Evolutionary conservation across 257 asterid species (phyloP).

Genomic region (Thymus quinquecostatus): DNA sequence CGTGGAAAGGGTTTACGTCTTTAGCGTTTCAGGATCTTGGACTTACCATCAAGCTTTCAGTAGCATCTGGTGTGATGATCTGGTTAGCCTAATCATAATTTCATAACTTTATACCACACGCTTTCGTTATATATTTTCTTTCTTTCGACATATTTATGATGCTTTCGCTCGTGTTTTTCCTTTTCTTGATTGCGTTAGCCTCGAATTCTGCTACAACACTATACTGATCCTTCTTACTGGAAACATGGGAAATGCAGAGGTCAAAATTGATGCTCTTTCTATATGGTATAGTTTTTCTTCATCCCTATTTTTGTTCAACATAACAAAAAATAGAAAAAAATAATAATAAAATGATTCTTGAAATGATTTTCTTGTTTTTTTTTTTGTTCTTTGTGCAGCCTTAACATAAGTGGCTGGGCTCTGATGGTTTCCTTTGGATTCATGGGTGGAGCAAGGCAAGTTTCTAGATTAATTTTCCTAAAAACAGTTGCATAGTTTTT

Average conservation of each 20-base stretch:
- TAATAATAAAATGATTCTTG: no score
- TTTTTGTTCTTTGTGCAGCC: constrained; percentile 39
- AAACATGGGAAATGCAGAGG: constrained; percentile 60
- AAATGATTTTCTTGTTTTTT: no score
- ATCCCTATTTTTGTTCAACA: not conserved
- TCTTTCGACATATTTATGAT: no score
- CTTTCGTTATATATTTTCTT: no score
- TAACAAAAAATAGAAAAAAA: no score
- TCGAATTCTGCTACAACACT: constrained; percentile 68
- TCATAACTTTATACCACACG: not conserved
- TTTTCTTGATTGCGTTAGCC: constrained; percentile 39
- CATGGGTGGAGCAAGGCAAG: constrained; percentile 69
- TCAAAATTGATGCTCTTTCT: constrained; percentile 68
- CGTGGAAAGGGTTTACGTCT: constrained; percentile 67
- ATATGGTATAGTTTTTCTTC: constrained; percentile 52
- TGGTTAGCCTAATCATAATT: constrained; percentile 46
- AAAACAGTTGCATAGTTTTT: no score
- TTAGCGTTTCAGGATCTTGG: constrained; percentile 65
- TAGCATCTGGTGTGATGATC: constrained; percentile 74
- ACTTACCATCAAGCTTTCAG: constrained; percentile 62
- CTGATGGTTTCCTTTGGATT: constrained; percentile 72
- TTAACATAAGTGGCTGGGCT: constrained; percentile 73
- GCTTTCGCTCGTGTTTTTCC: no score
- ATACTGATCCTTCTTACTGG: constrained; percentile 63
- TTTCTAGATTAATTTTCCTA: no score